A percentile compares a stretch with the other conserved stretches of the same genome.
Evolutionary conservation across 345 rosid species (phyloP).

Genomic region (Eucalyptus albens): DNA sequence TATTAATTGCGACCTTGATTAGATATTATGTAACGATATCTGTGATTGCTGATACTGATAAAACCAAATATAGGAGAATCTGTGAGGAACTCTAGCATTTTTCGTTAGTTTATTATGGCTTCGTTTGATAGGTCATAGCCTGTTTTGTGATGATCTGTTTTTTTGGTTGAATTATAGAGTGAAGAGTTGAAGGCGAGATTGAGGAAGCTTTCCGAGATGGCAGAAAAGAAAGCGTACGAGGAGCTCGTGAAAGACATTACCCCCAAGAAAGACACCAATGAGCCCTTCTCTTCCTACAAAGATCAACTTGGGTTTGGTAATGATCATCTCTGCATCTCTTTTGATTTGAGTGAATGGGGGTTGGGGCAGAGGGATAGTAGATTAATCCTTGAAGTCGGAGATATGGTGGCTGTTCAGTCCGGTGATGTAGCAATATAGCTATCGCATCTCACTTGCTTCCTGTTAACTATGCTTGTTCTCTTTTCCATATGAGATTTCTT

Average conservation of each 20-base stretch:
- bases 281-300: slow-evolving; percentile 94
- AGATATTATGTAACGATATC: not conserved
- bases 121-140: not conserved
- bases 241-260: slow-evolving; percentile 89
- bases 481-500: not conserved
- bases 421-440: not conserved
- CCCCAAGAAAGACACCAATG: slow-evolving; percentile 32
- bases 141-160: not conserved
- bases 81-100: not conserved
- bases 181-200: slow-evolving; percentile 69
- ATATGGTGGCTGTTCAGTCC: not conserved
- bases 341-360: not conserved
- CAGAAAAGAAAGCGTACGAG: slow-evolving; percentile 71
- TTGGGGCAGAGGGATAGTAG: not conserved
- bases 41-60: not conserved
- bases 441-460: not conserved
- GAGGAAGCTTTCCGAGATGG: slow-evolving; percentile 51
- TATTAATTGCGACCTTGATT: not conserved
- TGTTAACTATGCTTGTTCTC: not conserved
- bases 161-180: slow-evolving; percentile 23
- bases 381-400: not conserved
- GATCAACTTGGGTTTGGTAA: slow-evolving; percentile 96
- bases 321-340: not conserved
- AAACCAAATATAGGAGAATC: not conserved
- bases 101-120: not conserved